Evolutionary conservation across 1,139 yeast genomes (phyloP).

Genomic region (Candida tropicalis): DNA sequence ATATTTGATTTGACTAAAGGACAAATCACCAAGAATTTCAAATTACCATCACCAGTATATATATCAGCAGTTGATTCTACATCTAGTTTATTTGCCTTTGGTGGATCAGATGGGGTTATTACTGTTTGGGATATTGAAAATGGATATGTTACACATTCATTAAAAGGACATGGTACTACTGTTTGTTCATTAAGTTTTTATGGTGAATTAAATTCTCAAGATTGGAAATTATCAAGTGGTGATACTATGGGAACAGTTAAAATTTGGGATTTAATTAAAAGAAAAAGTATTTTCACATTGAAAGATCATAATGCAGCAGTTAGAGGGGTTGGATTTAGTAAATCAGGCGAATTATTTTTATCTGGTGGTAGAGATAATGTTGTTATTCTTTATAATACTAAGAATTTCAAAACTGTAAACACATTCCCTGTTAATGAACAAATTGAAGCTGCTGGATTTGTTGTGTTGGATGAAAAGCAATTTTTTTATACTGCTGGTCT

Average conservation of each 20-base stretch:
- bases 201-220: conserved; percentile 68
- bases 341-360: conserved; percentile 56
- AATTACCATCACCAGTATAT: conserved; percentile 77
- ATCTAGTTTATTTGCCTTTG: conserved; percentile 85
- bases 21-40: conserved; percentile 54
- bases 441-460: conserved; percentile 80
- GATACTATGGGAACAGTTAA: conserved; percentile 86
- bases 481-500: conserved; percentile 81
- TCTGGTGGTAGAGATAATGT: conserved; percentile 92
- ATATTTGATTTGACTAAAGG: conserved; percentile 55
- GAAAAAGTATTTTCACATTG: conserved; percentile 64
- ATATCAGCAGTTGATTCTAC: conserved; percentile 78
- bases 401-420: conserved; percentile 55
- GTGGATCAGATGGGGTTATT: conserved; percentile 92
- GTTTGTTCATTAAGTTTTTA: conserved; percentile 74
- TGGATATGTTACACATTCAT: conserved; percentile 84
- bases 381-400: conserved; percentile 61
- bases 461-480: conserved; percentile 32
- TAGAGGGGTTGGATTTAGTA: conserved; percentile 74
- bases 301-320: conserved; percentile 85
- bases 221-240: conserved; percentile 85
- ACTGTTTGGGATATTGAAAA: conserved; percentile 93
- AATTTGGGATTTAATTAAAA: conserved; percentile 87
- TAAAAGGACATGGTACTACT: conserved; percentile 95
- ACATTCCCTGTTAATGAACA: conserved; percentile 77